Evolutionary conservation across 2,329 filamentous ascomycete genomes (phyloP), one percentile per base, ranked within the genome.

Genomic region (Rhynchosporium secalis): DNA sequence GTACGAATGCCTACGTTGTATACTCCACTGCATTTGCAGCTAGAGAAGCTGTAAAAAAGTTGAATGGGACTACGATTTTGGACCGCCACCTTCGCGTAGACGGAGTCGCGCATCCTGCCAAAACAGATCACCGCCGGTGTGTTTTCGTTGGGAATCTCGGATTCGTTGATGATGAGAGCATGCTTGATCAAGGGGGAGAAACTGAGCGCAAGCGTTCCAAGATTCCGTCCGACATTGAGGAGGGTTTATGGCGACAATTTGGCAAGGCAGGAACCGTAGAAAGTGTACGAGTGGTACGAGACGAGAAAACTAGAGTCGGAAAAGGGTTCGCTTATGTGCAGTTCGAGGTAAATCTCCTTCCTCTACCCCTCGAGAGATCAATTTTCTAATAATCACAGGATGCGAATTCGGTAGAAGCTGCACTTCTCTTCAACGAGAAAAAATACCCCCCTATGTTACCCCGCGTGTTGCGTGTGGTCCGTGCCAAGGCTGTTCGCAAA

Each of bases 321-420:
- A 99, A 99, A 75, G 95, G 95, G 4, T 92, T 99, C 73, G 96
- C 96, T 65, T 99, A 99, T 72, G 94, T 99, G 15, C 95, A 99
- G 74, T 99, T 99, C 77, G 86, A 88, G 72, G 86, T 87, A 61
- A 56, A 20, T 20, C 20, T 20, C 20, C 20, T 20, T 20, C 1
- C 20, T 20, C 20, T 20, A 20, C 20, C 20, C 20, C 20, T 20
- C 20, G 20, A 20, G 20, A 20, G 5, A n/a, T 29, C 56, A 47
- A 33, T 48, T 55, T 51, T 56, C 69, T 72, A 66, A 72, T 62
- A 55, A 48, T 54, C 61, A 7, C 70, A 88, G 80, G 91, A 98
- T 71, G 86, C 83, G 66, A 97, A 96, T 71, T 82, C 88, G 49
- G 94, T 99, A 51, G 95, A 99, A 76, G 85, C 89, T n/a, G 95